Evolutionary conservation across 2,329 filamentous ascomycete species (phyloP), one percentile per base, ranked within the genome.

Genomic region (Rhexocercosporidium sp.): DNA sequence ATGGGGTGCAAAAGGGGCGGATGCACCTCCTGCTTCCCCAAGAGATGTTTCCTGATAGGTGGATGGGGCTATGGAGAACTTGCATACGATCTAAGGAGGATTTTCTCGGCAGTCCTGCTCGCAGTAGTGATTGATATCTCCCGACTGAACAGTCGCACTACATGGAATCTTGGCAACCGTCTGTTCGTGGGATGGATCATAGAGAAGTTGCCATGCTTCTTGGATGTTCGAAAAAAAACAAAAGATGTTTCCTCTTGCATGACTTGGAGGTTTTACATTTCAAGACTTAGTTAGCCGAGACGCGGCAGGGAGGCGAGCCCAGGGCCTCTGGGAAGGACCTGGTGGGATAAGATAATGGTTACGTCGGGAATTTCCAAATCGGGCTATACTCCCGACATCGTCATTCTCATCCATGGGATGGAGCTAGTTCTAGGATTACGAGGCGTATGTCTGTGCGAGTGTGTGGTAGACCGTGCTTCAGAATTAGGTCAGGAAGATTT

Each of bases 381-480:
- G n/a, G 53, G 53, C 8, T 31, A 56, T 34, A 16, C 29, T 56
- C 53, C 53, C 29, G n/a, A 37, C 29, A 12, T 56, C 31, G 53
- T 56, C 53, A 56, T 56, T 34, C 31, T 56, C 53, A 56, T 56
- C 20, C 31, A 56, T 22, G 27, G 25, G 27, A 14, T 31, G 49
- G 49, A 11, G 9, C 34, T 44, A 6, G 41, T 3, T n/a, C 44
- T 20, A 4, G 18, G 1, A 22, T 20, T 8, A 47, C 25, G 22
- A 20, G 54, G 54, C 37, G 20, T 22, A 57, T 57, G 54, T 57
- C 49, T 53, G 49, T 53, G 49, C 49, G 49, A 37, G n/a, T 41
- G 29, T 4, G 20, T 27, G 20, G 34, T 25, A n/a, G 14, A 25
- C 53, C 53, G 53, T 57, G 53, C 53, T n/a, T 37, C 53, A 37